Conservation (phyloP, 2,329 filamentous ascomycete genomes). For the Cladophialophora yegresii region DNA sequence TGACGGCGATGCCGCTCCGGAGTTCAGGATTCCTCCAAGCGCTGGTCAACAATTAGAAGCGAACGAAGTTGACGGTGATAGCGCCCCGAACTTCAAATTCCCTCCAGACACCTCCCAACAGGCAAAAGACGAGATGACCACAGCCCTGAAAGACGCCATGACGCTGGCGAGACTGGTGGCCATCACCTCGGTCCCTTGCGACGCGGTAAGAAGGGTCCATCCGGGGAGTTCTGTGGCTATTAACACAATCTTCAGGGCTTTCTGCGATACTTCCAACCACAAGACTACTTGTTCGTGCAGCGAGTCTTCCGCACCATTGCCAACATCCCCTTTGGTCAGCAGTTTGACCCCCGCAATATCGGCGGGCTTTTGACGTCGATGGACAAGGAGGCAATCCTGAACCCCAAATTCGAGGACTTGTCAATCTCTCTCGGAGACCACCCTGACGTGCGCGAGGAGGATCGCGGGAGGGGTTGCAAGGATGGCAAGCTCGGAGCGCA, state of each 20-base stretch:
- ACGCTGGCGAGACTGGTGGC: not conserved
- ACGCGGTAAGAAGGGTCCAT: not conserved
- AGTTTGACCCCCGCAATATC: not conserved
- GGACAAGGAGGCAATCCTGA: not conserved
- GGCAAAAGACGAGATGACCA: not conserved
- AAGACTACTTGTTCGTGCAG: constrained; percentile 15
- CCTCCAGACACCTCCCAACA: not conserved
- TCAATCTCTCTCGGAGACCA: constrained; percentile 7
- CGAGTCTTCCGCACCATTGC: constrained; percentile 19
- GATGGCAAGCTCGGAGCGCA: not conserved
- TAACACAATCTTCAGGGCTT: constrained; percentile 7
- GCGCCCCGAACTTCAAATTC: not conserved
- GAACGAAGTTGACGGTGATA: not conserved
- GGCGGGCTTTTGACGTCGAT: not conserved
- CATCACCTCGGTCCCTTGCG: not conserved
- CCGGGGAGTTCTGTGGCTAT: not conserved
- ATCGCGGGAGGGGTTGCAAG: not conserved
- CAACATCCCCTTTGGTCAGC: constrained; percentile 17
- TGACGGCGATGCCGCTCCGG: no score
- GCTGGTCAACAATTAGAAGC: no score
- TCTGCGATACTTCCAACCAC: constrained; percentile 13
- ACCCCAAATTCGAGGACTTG: constrained; percentile 1
- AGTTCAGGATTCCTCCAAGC: no score
- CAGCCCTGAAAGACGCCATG: not conserved
- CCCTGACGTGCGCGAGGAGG: not conserved